Evolutionary conservation across 2,329 filamentous ascomycete species (phyloP).

Genomic region (Beauveria bassiana): DNA sequence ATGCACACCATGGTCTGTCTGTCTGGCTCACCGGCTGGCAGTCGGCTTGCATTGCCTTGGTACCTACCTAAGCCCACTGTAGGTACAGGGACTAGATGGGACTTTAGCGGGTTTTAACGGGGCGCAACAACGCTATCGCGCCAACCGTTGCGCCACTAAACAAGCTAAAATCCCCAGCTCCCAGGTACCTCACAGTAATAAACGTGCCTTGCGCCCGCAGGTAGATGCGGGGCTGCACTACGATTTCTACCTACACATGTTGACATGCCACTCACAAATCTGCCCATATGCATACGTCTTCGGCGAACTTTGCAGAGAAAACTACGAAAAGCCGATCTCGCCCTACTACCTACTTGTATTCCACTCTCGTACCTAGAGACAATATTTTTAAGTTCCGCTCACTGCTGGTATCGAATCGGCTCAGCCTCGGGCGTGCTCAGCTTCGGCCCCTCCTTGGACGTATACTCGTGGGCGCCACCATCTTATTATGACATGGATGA

Average conservation of each 20-base stretch:
- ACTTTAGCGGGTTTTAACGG: neutral
- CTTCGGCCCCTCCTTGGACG: too few relatives aligned
- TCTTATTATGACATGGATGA: neutral
- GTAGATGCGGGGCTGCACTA: too few relatives aligned
- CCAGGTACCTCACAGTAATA: neutral
- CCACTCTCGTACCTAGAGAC: too few relatives aligned
- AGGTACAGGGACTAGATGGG: neutral
- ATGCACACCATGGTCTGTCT: too few relatives aligned
- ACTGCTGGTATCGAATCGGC: neutral
- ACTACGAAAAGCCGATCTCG: too few relatives aligned
- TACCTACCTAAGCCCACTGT: neutral
- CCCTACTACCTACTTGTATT: too few relatives aligned
- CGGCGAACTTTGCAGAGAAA: too few relatives aligned
- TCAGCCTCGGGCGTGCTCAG: neutral
- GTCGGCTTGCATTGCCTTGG: neutral
- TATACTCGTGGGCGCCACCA: neutral
- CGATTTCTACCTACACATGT: too few relatives aligned
- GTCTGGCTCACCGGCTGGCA: too few relatives aligned
- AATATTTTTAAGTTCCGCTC: neutral
- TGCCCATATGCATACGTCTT: too few relatives aligned
- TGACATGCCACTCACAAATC: too few relatives aligned
- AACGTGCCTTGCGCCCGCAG: neutral
- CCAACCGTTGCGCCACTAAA: conserved; percentile 7
- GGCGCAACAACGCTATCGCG: neutral
- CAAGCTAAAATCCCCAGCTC: neutral